phyloP scores from a whole-genome alignment of 2,329 filamentous ascomycete genomes.

The Phaeomoniella chlamydospora region DNA sequence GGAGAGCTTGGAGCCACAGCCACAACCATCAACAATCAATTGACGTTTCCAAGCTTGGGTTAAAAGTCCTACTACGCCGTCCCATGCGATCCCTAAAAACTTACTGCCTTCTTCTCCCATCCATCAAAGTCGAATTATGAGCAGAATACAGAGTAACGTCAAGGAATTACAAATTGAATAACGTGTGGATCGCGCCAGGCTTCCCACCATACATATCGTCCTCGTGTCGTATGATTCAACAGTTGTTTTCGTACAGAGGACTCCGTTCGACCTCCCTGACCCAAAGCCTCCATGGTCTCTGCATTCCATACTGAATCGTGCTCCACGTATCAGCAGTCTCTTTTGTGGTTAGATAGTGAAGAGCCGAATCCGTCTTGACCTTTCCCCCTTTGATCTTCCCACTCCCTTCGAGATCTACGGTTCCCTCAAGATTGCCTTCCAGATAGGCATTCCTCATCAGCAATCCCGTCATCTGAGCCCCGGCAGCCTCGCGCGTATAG shows the following conservation, averaged over 20 bases:
- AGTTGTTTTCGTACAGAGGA: constrained; percentile 9
- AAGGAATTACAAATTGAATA: no score
- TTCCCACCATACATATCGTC: no score
- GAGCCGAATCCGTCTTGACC: neutral
- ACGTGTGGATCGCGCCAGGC: no score
- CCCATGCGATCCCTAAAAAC: no score
- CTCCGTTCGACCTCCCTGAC: constrained; percentile 9
- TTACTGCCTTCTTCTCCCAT: no score
- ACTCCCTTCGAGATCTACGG: neutral
- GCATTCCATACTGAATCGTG: constrained; percentile 7
- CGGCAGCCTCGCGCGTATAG: constrained; percentile 29
- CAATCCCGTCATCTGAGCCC: constrained; percentile 24
- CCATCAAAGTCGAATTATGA: no score
- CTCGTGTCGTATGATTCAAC: neutral
- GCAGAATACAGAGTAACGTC: no score
- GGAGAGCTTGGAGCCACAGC: no score
- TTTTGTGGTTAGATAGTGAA: constrained; percentile 7
- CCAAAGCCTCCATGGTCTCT: constrained; percentile 11
- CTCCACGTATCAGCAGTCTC: constrained; percentile 5
- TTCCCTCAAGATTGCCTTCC: neutral
- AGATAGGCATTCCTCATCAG: constrained; percentile 5
- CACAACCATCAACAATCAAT: no score
- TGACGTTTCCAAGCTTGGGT: no score
- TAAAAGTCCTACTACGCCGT: no score
- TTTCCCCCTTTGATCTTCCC: constrained; percentile 1